phyloP scores from a whole-genome alignment of 2,329 filamentous ascomycete species.

The Torrubiellomyces zombiae region DNA sequence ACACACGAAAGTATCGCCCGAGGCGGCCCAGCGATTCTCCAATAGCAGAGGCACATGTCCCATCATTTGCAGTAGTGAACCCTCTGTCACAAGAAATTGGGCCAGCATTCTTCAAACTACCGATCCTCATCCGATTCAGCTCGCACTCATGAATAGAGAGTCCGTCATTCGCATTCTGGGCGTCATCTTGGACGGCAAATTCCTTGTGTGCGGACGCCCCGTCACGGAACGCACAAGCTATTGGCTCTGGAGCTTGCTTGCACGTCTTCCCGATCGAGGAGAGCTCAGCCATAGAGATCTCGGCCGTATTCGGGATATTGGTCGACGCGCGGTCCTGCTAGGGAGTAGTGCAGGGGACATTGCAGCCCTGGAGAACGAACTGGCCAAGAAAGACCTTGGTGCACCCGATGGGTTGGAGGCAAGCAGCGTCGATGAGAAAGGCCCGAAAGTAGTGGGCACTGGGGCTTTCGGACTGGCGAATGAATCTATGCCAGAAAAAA shows the following conservation, averaged over 20 bases:
- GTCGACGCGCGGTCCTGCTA: slow-evolving; percentile 54
- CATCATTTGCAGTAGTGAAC: slow-evolving; percentile 32
- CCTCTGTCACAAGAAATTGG: slow-evolving; percentile 35
- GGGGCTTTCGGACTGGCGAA: slow-evolving; percentile 16
- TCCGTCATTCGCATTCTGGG: slow-evolving; percentile 50
- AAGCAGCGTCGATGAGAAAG: slow-evolving; percentile 22
- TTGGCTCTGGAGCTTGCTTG: slow-evolving; percentile 77
- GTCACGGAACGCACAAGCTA: slow-evolving; percentile 52
- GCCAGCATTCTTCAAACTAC: slow-evolving; percentile 30
- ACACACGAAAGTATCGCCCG: slow-evolving; percentile 33
- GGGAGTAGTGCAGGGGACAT: slow-evolving; percentile 37
- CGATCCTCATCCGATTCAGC: slow-evolving; percentile 40
- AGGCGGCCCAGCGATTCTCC: slow-evolving; percentile 36
- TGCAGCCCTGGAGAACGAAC: slow-evolving; percentile 27
- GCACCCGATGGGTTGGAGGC: slow-evolving; percentile 30
- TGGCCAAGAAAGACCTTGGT: slow-evolving; percentile 22
- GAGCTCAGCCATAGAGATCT: slow-evolving; percentile 63
- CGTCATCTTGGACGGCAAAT: slow-evolving; percentile 46
- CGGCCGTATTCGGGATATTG: slow-evolving; percentile 60
- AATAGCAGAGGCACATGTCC: slow-evolving; percentile 37
- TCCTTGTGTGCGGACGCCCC: slow-evolving; percentile 41
- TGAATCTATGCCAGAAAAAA: slow-evolving; percentile 7
- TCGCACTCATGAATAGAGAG: slow-evolving; percentile 49
- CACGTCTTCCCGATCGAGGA: slow-evolving; percentile 55
- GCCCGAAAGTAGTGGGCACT: slow-evolving; percentile 17